Evolutionary conservation across 176 grass and related monocot genomes (phyloP).

Genomic region (Elymus sibiricus): DNA sequence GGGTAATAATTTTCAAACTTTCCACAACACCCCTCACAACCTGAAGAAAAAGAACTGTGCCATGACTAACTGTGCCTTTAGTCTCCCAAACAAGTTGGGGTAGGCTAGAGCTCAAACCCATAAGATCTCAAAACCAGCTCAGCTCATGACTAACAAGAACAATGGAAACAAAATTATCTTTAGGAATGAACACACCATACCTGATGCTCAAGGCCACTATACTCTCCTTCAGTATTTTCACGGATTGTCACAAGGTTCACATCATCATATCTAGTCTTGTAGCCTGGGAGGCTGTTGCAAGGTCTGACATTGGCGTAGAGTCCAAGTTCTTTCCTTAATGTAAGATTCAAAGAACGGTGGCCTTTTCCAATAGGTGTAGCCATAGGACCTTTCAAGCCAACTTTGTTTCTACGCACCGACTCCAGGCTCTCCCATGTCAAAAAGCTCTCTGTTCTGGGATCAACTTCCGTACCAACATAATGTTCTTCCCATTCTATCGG

Average conservation of each 20-base stretch:
- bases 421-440: constrained; percentile 96
- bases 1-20: constrained; percentile 97
- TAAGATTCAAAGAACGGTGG: constrained; percentile 93
- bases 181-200: constrained; percentile 41
- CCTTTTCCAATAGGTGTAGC: constrained; percentile 99
- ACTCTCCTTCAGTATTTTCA: constrained; percentile 98
- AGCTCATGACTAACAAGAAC: constrained; percentile 19
- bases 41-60: constrained; percentile 31
- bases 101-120: no score
- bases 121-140: no score
- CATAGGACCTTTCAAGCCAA: constrained; percentile 98
- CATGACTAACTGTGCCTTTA: constrained; percentile 10
- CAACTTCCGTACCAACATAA: constrained; percentile 83
- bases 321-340: constrained; percentile 91
- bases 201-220: constrained; percentile 99
- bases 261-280: constrained; percentile 94
- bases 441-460: constrained; percentile 95
- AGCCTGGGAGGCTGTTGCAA: constrained; percentile 86
- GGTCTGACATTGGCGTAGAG: constrained; percentile 96
- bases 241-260: constrained; percentile 98
- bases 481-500: constrained; percentile 97
- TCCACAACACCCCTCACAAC: constrained; percentile 99
- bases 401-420: constrained; percentile 83
- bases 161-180: not conserved
- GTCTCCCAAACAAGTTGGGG: no score